phyloP scores from a whole-genome alignment of 169 alveolate genomes.

The Toxoplasma gondii region DNA sequence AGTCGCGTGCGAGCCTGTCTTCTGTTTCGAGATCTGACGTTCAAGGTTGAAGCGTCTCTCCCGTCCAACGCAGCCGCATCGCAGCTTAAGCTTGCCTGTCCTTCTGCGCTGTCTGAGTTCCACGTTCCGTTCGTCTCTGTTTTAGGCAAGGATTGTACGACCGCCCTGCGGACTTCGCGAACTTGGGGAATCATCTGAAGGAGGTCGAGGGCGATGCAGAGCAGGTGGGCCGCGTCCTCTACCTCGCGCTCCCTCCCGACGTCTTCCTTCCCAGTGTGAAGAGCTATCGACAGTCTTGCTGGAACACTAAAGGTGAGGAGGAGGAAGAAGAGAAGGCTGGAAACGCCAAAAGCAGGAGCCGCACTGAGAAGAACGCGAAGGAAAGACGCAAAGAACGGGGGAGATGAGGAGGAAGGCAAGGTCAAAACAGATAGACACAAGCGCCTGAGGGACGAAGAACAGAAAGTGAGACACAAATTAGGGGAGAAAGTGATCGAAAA shows the following conservation, averaged over 20 bases:
- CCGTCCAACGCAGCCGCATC: not conserved
- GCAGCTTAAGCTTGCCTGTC: not conserved
- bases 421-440: too few species aligned
- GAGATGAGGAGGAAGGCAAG: too few species aligned
- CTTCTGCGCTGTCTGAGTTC: not conserved
- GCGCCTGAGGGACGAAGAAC: too few species aligned
- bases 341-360: slow-evolving; percentile 32
- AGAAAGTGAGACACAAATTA: not conserved
- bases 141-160: slow-evolving; percentile 52
- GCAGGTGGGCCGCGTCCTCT: slow-evolving; percentile 67
- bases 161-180: slow-evolving; percentile 26
- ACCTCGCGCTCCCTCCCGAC: slow-evolving; percentile 79
- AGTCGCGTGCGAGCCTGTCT: too few species aligned
- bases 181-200: slow-evolving; percentile 40
- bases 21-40: not conserved
- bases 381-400: too few species aligned
- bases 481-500: too few species aligned
- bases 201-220: slow-evolving; percentile 27
- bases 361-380: not conserved
- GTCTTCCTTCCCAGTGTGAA: slow-evolving; percentile 41
- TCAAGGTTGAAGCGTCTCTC: not conserved
- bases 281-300: not conserved
- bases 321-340: too few species aligned
- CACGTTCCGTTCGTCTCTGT: not conserved
- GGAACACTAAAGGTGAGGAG: not conserved